Evolutionary conservation across 2,329 filamentous ascomycete genomes (phyloP), one percentile per base, ranked within the genome.

Genomic region (Aspergillus sp.): DNA sequence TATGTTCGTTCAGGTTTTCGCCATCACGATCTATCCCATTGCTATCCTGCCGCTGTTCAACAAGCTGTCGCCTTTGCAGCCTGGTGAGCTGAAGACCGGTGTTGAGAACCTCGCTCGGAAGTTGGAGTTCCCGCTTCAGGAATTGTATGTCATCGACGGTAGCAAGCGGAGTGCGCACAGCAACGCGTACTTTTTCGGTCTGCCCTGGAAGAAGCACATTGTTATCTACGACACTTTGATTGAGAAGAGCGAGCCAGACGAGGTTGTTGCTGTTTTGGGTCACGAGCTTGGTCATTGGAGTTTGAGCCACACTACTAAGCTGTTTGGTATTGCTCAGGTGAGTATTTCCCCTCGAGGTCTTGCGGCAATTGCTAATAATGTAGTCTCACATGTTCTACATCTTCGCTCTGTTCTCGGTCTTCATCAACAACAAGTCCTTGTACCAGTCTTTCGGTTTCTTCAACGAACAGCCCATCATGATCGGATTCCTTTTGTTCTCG

Each of bases 181-280:
- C 73, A 95, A 95, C 64, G 88, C 88, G 17, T 95, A 94, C 72
- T 98, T 98, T 75, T 96, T 94, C 61, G 93, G 93, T 51, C 81
- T 98, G 48, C 93, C 93, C 38, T 98, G 91, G 90, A 96, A 96
- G 81, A 97, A 97, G 81, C 94, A 97, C 76, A 98, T 98, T 75
- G 93, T 98, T 63, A 94, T 98, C 65, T 98, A 95, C 68, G 93
- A 98, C 67, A 98, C 94, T 4, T 74, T 98, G 54, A 90, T 98
- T 53, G 91, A 96, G 72, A 95, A 97, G 81, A 93, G 86, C 67
- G 83, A 90, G 53, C 84, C 87, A 3, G 80, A 93, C 63, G 93
- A 98, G 71, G 90, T 98, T 37, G 88, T 95, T 50, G 91, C 93
- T 56, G 90, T 98, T 46, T 76, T 98, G 46, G 90, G 89, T 32